Conservation (phyloP, 345 rosid species). For the Syzygium jambos region DNA sequence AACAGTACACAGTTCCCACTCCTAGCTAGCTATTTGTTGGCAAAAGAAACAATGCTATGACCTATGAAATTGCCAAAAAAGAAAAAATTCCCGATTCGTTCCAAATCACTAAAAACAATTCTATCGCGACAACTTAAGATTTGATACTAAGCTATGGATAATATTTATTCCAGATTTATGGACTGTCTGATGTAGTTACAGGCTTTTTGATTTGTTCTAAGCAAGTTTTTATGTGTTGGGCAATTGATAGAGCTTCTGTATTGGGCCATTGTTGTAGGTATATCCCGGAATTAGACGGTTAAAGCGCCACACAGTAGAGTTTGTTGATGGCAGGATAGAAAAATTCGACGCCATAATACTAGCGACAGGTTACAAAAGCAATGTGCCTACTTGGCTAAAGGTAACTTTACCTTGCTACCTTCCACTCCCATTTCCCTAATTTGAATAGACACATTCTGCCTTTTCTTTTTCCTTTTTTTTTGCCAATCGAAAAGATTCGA, state of each 20-base stretch:
- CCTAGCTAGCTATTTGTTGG: not conserved
- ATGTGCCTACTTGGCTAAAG: conserved; percentile 90
- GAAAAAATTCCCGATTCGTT: not conserved
- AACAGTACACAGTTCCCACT: not conserved
- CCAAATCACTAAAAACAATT: not conserved
- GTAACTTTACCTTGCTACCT: conserved; percentile 11
- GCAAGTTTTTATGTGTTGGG: not conserved
- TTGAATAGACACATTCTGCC: not conserved
- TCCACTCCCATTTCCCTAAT: not conserved
- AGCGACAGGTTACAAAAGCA: conserved; percentile 96
- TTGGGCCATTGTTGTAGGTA: conserved; percentile 28
- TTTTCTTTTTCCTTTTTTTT: not conserved
- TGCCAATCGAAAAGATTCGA: not conserved
- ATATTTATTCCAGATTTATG: not conserved
- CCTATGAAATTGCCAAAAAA: not conserved
- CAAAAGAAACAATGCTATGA: not conserved
- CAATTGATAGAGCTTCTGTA: not conserved
- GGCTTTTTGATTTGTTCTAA: not conserved
- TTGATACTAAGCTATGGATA: not conserved
- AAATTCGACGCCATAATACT: conserved; percentile 72
- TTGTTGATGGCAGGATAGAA: conserved; percentile 49
- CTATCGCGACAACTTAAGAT: not conserved
- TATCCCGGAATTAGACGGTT: conserved; percentile 54
- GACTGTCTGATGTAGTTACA: not conserved
- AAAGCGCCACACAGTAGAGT: conserved; percentile 45